Evolutionary conservation across 2,329 filamentous ascomycete species (phyloP).

Genomic region (Penicillium capsulatum): DNA sequence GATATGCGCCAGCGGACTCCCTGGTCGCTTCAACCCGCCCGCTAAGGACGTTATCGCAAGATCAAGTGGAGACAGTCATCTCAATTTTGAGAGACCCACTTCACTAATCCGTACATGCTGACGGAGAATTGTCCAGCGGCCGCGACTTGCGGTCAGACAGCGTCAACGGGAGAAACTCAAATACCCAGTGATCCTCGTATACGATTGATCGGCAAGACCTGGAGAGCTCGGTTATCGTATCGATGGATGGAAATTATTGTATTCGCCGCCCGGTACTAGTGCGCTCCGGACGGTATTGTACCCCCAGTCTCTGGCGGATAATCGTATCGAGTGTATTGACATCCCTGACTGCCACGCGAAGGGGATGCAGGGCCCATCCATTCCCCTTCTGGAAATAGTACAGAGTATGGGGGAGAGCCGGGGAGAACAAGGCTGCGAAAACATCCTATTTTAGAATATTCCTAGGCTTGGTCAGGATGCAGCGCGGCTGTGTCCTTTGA

Average conservation of each 20-base stretch:
- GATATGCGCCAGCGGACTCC: neutral
- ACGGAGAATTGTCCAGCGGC: neutral
- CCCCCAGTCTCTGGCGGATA: neutral
- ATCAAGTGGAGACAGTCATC: neutral
- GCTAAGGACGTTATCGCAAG: neutral
- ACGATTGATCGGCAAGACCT: neutral
- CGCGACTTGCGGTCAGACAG: conserved; percentile 21
- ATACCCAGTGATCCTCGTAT: conserved; percentile 11
- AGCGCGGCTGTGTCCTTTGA: conserved; percentile 3
- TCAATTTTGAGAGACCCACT: no score
- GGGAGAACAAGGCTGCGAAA: no score
- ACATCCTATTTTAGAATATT: neutral
- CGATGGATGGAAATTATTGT: neutral
- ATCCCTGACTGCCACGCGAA: conserved; percentile 32
- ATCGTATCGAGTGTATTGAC: conserved; percentile 2
- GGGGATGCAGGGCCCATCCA: conserved; percentile 13
- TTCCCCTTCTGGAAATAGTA: neutral
- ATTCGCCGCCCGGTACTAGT: neutral
- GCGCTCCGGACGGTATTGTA: conserved; percentile 3
- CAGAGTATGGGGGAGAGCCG: no score
- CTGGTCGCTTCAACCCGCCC: neutral
- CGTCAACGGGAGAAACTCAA: conserved; percentile 6
- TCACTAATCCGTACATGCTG: no score
- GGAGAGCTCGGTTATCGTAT: conserved; percentile 7
- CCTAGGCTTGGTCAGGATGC: no score